Conservation (phyloP, 2,329 filamentous ascomycete genomes). For the Trichoderma atroviride region DNA sequence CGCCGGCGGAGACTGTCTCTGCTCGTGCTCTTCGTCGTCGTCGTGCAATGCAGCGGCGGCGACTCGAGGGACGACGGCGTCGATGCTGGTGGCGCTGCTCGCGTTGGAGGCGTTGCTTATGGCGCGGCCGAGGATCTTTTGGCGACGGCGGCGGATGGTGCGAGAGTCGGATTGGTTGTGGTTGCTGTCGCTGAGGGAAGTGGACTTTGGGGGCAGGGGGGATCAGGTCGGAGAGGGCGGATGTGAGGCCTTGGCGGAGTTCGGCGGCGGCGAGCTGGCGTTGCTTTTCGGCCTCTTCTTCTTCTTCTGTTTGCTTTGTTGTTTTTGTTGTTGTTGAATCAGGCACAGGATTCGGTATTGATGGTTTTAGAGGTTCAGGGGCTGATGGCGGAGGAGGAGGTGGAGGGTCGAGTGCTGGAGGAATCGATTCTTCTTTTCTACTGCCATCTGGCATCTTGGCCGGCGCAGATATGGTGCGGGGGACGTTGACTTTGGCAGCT, state of each 20-base stretch:
- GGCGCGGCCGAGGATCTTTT: conserved; percentile 60
- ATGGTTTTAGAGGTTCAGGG: conserved; percentile 12
- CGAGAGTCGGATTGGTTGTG: conserved; percentile 27
- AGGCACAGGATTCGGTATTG: not conserved
- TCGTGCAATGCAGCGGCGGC: conserved; percentile 28
- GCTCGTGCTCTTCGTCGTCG: conserved; percentile 30
- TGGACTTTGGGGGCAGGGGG: conserved; percentile 34
- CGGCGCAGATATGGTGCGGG: conserved; percentile 46
- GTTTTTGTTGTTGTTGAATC: conserved; percentile 16
- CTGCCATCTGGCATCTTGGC: conserved; percentile 27
- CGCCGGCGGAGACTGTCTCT: conserved; percentile 42
- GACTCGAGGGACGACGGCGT: not conserved
- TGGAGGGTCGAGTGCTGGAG: conserved; percentile 9
- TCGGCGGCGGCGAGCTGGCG: conserved; percentile 34
- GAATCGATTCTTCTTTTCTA: conserved; percentile 16
- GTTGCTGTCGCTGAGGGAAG: conserved; percentile 13
- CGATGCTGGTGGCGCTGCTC: conserved; percentile 48
- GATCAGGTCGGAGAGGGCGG: conserved; percentile 49
- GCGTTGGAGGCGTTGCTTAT: conserved; percentile 59
- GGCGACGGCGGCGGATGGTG: conserved; percentile 47
- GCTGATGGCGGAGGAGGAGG: conserved; percentile 27
- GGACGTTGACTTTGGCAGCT: conserved; percentile 32
- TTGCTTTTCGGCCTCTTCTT: conserved; percentile 30
- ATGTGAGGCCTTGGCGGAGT: conserved; percentile 45
- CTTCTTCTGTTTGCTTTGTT: conserved; percentile 24